These are phyloP conservation scores for Pleurotus tuoliensis DNA, from an alignment of 768 basidiomycete species.

Conservation along the genomic window DNA sequence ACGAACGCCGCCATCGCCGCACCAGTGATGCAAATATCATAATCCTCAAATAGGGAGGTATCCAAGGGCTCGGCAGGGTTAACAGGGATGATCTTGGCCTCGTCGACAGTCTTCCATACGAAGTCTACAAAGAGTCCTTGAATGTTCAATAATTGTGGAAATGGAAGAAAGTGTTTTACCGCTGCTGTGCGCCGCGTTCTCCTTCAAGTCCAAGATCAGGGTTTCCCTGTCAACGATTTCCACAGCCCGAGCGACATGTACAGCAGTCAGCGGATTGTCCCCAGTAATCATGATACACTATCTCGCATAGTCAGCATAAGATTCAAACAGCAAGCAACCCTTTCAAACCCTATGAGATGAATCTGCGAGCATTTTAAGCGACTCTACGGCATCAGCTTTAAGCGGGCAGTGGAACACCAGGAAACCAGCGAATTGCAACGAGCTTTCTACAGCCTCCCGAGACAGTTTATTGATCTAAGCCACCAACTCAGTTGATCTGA, in stretches of 20 bases:
- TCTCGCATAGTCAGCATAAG: background rate
- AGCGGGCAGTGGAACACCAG: slow-evolving; percentile 98
- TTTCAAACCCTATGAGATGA: slow-evolving; percentile 83
- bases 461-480: slow-evolving; percentile 83
- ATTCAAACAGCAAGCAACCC: no score
- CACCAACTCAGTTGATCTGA: background rate
- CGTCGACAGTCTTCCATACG: slow-evolving; percentile 92
- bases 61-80: slow-evolving; percentile 80
- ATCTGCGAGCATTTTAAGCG: slow-evolving; percentile 91
- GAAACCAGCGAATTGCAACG: slow-evolving; percentile 88
- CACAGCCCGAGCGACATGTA: slow-evolving; percentile 93
- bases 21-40: slow-evolving; percentile 97
- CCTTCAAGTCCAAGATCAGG: slow-evolving; percentile 86
- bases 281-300: slow-evolving; percentile 99
- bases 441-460: slow-evolving; percentile 76
- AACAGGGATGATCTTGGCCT: slow-evolving; percentile 83
- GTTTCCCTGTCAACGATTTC: slow-evolving; percentile 96
- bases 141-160: background rate
- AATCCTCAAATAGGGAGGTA: slow-evolving; percentile 68
- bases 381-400: slow-evolving; percentile 87
- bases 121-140: slow-evolving; percentile 50
- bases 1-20: slow-evolving; percentile 89
- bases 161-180: slow-evolving; percentile 42
- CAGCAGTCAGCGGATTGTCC: slow-evolving; percentile 95
- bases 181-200: slow-evolving; percentile 65